phyloP scores from a whole-genome alignment of 768 basidiomycete genomes.

The Lactarius sp. region DNA sequence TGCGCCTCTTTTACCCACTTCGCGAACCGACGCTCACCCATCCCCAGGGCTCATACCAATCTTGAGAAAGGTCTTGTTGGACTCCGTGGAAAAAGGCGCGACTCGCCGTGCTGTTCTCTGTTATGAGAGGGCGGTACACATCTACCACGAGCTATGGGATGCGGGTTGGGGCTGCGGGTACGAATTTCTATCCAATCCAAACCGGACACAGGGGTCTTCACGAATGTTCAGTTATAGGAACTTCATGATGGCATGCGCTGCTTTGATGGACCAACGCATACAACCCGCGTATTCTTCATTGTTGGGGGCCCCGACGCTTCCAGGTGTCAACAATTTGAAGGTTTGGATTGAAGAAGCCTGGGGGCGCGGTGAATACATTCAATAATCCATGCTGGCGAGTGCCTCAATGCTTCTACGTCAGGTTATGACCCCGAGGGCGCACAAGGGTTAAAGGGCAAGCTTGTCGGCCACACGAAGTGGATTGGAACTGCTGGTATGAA shows the following conservation, averaged over 20 bases:
- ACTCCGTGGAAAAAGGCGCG: conserved; percentile 45
- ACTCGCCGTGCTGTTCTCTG: conserved; percentile 61
- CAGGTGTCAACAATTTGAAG: conserved; percentile 73
- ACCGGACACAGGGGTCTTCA: conserved; percentile 11
- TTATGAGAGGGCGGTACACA: conserved; percentile 54
- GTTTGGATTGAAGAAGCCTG: conserved; percentile 79
- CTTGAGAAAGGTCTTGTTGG: conserved; percentile 50
- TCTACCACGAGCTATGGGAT: conserved; percentile 58
- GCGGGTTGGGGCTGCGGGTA: conserved; percentile 51
- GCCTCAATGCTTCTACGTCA: conserved; percentile 22
- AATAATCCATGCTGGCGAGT: background rate
- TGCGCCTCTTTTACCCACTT: background rate
- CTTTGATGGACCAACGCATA: conserved; percentile 59
- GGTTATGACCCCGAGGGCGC: conserved; percentile 76
- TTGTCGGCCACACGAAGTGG: conserved; percentile 62
- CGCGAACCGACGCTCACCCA: background rate
- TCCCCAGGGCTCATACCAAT: conserved; percentile 58
- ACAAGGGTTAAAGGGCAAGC: conserved; percentile 46
- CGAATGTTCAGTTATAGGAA: conserved; percentile 61
- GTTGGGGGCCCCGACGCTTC: conserved; percentile 52
- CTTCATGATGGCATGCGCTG: conserved; percentile 72
- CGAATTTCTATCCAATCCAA: conserved; percentile 16
- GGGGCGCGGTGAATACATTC: conserved; percentile 47
- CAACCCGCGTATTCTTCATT: conserved; percentile 61
- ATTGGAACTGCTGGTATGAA: conserved; percentile 72